phyloP scores from a whole-genome alignment of 2,329 filamentous ascomycete genomes.

The Achaetomium macrosporum region DNA sequence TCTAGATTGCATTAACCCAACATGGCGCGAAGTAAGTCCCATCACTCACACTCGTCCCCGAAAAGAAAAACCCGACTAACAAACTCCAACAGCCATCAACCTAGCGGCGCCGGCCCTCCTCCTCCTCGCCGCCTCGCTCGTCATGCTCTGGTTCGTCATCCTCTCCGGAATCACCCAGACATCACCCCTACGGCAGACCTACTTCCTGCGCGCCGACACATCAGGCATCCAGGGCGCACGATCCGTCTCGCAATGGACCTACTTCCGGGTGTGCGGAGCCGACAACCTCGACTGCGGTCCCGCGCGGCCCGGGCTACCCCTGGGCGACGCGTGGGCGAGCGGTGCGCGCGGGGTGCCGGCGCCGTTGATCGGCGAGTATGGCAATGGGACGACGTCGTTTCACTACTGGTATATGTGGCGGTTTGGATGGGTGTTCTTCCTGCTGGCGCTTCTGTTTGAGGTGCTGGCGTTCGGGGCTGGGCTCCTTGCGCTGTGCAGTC shows the following conservation, averaged over 20 bases:
- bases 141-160: conserved; percentile 55
- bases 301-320: conserved; percentile 56
- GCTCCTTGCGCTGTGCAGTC: conserved; percentile 64
- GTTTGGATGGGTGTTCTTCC: conserved; percentile 87
- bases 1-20: too few species aligned
- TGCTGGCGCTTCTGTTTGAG: conserved; percentile 78
- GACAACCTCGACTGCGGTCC: conserved; percentile 59
- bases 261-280: conserved; percentile 73
- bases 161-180: conserved; percentile 46
- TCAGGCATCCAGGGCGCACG: conserved; percentile 64
- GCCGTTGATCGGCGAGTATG: conserved; percentile 47
- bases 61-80: not conserved
- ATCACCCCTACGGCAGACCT: conserved; percentile 65
- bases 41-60: too few species aligned
- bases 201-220: conserved; percentile 80
- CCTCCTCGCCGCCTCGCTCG: conserved; percentile 45
- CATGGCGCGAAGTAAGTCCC: too few species aligned
- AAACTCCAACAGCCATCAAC: conserved; percentile 11
- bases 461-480: conserved; percentile 60
- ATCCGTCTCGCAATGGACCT: conserved; percentile 74
- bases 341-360: conserved; percentile 40
- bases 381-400: conserved; percentile 47
- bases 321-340: conserved; percentile 64
- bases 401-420: conserved; percentile 79
- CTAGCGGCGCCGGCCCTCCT: conserved; percentile 41